Percentiles rank a stretch among this genome's conserved stretches.
Conservation (phyloP, 1,139 yeast genomes). For the Candida sanyaensis region DNA sequence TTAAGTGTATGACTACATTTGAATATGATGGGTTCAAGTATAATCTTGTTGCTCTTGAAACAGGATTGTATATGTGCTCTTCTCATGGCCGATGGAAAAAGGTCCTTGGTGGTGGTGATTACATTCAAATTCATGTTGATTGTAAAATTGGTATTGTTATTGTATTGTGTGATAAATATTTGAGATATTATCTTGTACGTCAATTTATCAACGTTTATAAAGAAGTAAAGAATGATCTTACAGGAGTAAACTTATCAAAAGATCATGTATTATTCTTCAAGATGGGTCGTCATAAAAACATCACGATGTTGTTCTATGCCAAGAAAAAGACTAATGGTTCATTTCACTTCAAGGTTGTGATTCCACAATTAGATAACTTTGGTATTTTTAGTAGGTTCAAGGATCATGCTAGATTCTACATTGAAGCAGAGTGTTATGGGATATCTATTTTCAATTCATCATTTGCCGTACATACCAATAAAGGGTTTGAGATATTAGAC, state of each 20-base stretch:
- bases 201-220: constrained; percentile 41
- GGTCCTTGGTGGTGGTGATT: constrained; percentile 54
- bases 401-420: constrained; percentile 48
- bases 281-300: constrained; percentile 61
- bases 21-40: constrained; percentile 25
- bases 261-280: constrained; percentile 53
- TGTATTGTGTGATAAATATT: constrained; percentile 57
- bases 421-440: constrained; percentile 56
- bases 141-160: constrained; percentile 59
- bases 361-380: constrained; percentile 52
- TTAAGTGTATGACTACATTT: constrained; percentile 30
- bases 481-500: constrained; percentile 69
- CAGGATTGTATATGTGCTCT: constrained; percentile 51
- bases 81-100: constrained; percentile 59
- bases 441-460: constrained; percentile 61
- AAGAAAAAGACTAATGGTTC: constrained; percentile 49
- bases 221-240: constrained; percentile 31
- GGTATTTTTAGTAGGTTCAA: constrained; percentile 54
- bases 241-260: constrained; percentile 37
- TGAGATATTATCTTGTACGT: constrained; percentile 63
- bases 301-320: constrained; percentile 57
- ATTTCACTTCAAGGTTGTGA: constrained; percentile 52
- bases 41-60: constrained; percentile 34
- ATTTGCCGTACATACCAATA: constrained; percentile 65
- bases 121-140: constrained; percentile 64